A percentile compares a stretch with the other conserved stretches of the same genome.
These are phyloP conservation scores for Penicillium bialowiezense DNA, from an alignment of 495 filamentous ascomycete species.

Conservation along the genomic window DNA sequence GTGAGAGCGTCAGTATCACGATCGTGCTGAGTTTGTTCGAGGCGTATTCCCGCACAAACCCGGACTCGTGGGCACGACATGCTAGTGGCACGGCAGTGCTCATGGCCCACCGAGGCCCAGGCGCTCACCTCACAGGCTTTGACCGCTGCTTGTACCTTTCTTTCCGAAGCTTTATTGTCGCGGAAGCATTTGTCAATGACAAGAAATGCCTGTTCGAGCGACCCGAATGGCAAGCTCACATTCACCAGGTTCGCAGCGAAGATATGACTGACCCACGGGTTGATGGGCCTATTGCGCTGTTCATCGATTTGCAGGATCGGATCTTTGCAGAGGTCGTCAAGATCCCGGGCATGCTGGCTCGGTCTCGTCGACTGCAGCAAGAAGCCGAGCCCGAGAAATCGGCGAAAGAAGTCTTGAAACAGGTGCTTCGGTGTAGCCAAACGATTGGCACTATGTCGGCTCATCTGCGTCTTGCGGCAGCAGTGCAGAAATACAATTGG, in stretches of 20 bases:
- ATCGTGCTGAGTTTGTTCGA: constrained; percentile 30
- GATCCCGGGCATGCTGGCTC: constrained; percentile 17
- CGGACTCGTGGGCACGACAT: constrained; percentile 30
- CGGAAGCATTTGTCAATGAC: constrained; percentile 22
- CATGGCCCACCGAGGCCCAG: constrained; percentile 29
- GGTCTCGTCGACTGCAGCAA: constrained; percentile 8
- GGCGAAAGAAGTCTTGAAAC: neutral
- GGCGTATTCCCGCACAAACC: constrained; percentile 25
- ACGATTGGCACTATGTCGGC: constrained; percentile 6
- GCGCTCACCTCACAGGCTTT: constrained; percentile 25
- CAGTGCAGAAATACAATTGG: constrained; percentile 9
- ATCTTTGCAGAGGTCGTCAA: constrained; percentile 23
- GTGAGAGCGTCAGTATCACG: constrained; percentile 27
- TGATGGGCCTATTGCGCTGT: constrained; percentile 13
- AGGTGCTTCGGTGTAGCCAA: constrained; percentile 5
- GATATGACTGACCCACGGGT: constrained; percentile 17
- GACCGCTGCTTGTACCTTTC: constrained; percentile 27
- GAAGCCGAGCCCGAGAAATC: neutral
- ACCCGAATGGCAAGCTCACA: constrained; percentile 29
- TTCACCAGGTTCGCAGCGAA: constrained; percentile 21
- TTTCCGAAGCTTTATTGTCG: constrained; percentile 29
- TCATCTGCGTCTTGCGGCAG: constrained; percentile 12
- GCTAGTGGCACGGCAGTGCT: constrained; percentile 28
- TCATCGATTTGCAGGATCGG: constrained; percentile 23
- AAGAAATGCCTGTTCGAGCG: constrained; percentile 23